Evolutionary conservation across 148 eudicot genomes (phyloP), one percentile per base, ranked within the genome.

Genomic region (Salicornia ramosissima): DNA sequence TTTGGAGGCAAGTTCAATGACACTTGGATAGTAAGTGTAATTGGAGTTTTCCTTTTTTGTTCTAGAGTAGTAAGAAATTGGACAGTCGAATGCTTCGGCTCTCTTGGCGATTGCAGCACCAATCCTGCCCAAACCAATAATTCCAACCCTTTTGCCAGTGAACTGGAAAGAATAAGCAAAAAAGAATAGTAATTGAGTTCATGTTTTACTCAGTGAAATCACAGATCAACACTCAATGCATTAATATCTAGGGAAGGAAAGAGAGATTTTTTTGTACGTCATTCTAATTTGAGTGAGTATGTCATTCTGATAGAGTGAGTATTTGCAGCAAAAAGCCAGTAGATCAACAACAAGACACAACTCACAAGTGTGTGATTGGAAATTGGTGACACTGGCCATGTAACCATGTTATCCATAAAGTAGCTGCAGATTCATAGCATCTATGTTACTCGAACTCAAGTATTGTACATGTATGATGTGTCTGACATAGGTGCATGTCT

Each of bases 51-150:
- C 71, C 68, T 88, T 92, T 73, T 81, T 79, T 25, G 87, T 61
- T 88, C 98, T 86, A 25, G 94, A 81, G 85, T 81, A 75, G 87
- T 92, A 92, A 61, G 90, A 78, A 47, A 92, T 80, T 9, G 96
- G 90, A 65, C 98, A 92, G 69, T 79, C 81, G 64, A 92, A 92
- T 59, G 85, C 97, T 80, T 89, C 91, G 11, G 91, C 97, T 79
- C 97, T 83, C 70, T 86, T 82, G 28, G 91, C 96, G 77, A 92
- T 75, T 64, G 96, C 90, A 57, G 51, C 30, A 50, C 97, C 97
- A 6, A 92, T 92, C 60, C 93, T 83, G 24, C 97, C 96, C 72
- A 89, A 69, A 19, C 97, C 96, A 21, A 92, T 85, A n/a, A 92
- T 87, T 33, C 97, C 97, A 33, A 92, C 93, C 78, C 67, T 71